Evolutionary conservation across 495 filamentous ascomycete species (phyloP).

Genomic region (Astrothelium subdiscretum): DNA sequence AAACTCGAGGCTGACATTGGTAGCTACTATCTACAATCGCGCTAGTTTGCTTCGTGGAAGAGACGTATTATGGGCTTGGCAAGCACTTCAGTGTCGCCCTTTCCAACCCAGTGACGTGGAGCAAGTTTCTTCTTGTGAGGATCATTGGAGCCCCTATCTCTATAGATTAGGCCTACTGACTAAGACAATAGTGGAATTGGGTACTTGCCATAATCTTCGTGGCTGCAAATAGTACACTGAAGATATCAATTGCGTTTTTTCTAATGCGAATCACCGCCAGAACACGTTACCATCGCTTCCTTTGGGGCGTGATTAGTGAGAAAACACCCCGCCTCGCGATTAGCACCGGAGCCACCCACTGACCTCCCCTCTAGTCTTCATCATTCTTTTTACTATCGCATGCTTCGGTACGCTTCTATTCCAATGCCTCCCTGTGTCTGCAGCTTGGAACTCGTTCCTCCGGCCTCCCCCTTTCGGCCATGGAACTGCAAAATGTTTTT

Average conservation of each 20-base stretch:
- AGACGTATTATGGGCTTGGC: constrained; percentile 21
- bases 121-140: neutral
- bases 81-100: constrained; percentile 14
- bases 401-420: constrained; percentile 23
- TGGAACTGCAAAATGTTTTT: constrained; percentile 22
- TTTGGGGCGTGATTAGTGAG: constrained; percentile 21
- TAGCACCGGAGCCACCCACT: neutral
- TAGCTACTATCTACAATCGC: constrained; percentile 11
- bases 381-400: constrained; percentile 16
- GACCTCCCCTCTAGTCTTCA: constrained; percentile 14
- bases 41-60: constrained; percentile 16
- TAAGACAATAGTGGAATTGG: constrained; percentile 1
- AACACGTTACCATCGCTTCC: constrained; percentile 14
- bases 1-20: neutral
- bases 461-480: constrained; percentile 15
- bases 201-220: constrained; percentile 8
- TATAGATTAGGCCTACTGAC: neutral
- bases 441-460: constrained; percentile 17
- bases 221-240: constrained; percentile 16
- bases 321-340: neutral
- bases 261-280: constrained; percentile 18
- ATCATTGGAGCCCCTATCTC: neutral
- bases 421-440: constrained; percentile 19
- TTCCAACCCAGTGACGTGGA: constrained; percentile 5
- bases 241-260: constrained; percentile 26